A percentile compares a stretch with the other conserved stretches of the same genome.
These are phyloP conservation scores for Oryza rufipogon DNA, from an alignment of 176 grass and related monocot species.

Conservation along the genomic window DNA sequence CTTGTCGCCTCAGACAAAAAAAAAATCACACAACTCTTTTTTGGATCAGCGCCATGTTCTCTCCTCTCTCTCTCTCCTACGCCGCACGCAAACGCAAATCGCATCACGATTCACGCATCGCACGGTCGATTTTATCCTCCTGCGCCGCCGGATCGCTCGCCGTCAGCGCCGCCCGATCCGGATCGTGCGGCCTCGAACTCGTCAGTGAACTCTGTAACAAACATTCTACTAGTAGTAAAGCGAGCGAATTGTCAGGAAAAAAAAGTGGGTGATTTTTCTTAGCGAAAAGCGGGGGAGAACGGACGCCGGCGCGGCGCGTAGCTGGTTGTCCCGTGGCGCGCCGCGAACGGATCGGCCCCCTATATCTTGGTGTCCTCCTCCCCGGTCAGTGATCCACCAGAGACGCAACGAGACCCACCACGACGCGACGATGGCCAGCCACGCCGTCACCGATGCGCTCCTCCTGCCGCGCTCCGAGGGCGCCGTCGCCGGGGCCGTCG, in stretches of 20 bases:
- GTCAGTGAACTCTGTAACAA: too few relatives aligned
- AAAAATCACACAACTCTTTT: too few relatives aligned
- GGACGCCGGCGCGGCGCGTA: background rate
- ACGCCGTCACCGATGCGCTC: conserved; percentile 19
- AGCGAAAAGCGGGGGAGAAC: background rate
- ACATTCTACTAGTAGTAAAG: background rate
- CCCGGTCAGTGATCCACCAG: background rate
- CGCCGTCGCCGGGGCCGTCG: conserved; percentile 43
- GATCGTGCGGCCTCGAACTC: background rate
- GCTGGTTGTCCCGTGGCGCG: conserved; percentile 22
- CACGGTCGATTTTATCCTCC: background rate
- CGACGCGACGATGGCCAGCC: conserved; percentile 18
- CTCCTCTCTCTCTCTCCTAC: background rate
- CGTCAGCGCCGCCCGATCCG: background rate
- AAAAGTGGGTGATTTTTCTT: background rate
- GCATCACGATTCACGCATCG: background rate
- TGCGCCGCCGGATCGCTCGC: background rate
- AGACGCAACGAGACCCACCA: background rate
- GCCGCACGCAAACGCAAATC: background rate
- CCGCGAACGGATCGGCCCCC: conserved; percentile 26
- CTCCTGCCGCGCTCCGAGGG: conserved; percentile 38
- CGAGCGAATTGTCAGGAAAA: background rate
- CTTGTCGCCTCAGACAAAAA: background rate
- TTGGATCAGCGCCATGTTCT: background rate
- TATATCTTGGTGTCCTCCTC: background rate